Percentiles rank a stretch among this genome's conserved stretches.
These are phyloP conservation scores for Prototheca wickerhamii DNA, from an alignment of 163 green algal genomes.

Conservation along the genomic window DNA sequence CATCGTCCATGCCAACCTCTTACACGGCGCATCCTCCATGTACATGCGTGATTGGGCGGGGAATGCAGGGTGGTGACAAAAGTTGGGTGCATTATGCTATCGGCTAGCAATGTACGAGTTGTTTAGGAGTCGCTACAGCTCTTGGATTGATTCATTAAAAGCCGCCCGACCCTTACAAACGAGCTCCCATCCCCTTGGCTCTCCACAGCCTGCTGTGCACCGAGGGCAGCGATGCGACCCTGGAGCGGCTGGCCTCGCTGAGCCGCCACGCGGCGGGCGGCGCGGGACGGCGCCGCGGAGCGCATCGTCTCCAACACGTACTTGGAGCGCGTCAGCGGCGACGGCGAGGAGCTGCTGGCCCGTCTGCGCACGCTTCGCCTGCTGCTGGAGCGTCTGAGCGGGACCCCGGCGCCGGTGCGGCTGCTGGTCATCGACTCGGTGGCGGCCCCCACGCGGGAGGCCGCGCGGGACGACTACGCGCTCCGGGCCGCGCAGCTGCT, in stretches of 20 bases:
- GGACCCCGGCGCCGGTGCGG: conserved; percentile 22
- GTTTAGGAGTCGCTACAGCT: not conserved
- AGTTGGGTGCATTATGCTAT: too few relatives aligned
- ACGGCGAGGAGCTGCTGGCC: conserved; percentile 25
- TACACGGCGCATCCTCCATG: not conserved
- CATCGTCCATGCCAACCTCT: not conserved
- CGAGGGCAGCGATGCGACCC: conserved; percentile 51
- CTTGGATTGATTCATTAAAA: not conserved
- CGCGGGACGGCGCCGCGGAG: not conserved
- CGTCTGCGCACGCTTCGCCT: conserved; percentile 19
- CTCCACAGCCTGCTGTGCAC: too few relatives aligned
- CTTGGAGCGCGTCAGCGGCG: conserved; percentile 29
- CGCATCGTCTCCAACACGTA: conserved; percentile 25
- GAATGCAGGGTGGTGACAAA: too few relatives aligned
- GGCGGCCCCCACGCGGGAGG: conserved; percentile 53
- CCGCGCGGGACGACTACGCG: conserved; percentile 9
- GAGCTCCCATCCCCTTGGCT: too few relatives aligned
- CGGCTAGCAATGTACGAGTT: not conserved
- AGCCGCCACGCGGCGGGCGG: not conserved
- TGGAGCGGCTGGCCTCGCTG: conserved; percentile 41
- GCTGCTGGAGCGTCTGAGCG: conserved; percentile 15
- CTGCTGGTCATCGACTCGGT: conserved; percentile 73
- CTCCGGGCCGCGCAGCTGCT: conserved; percentile 43
- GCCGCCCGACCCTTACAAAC: not conserved
- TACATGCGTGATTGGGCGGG: not conserved